Evolutionary conservation across 2,329 filamentous ascomycete genomes (phyloP).

Genomic region (Penicillium sp.): DNA sequence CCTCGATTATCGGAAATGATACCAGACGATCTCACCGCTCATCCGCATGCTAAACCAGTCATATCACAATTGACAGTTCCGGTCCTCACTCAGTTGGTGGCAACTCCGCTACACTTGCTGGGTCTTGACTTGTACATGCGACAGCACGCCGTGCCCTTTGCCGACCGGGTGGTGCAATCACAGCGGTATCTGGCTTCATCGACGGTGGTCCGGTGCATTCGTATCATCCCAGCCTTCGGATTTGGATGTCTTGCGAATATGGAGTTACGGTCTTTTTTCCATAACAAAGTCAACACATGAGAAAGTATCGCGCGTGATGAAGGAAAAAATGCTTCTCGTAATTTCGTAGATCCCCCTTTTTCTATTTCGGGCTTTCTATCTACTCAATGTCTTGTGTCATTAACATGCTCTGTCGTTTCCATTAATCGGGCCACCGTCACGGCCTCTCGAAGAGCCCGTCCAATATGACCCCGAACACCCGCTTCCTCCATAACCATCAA

Average conservation of each 20-base stretch:
- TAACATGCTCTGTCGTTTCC: conserved; percentile 34
- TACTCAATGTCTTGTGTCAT: conserved; percentile 23
- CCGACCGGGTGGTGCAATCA: conserved; percentile 61
- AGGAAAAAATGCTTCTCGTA: neutral
- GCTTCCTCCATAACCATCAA: conserved; percentile 60
- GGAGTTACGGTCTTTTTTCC: conserved; percentile 24
- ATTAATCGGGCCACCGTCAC: conserved; percentile 58
- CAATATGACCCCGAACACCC: conserved; percentile 53
- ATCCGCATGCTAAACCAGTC: conserved; percentile 23
- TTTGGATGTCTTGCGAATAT: conserved; percentile 79
- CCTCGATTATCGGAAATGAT: conserved; percentile 21
- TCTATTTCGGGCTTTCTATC: neutral
- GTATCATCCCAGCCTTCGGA: conserved; percentile 84
- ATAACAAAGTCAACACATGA: conserved; percentile 10
- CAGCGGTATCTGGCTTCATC: conserved; percentile 68
- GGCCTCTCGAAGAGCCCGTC: conserved; percentile 58
- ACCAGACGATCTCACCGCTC: conserved; percentile 20
- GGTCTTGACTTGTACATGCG: conserved; percentile 79
- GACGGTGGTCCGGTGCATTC: conserved; percentile 67
- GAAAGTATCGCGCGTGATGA: neutral
- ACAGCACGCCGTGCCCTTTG: conserved; percentile 36
- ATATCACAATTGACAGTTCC: conserved; percentile 72
- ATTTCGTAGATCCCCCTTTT: neutral
- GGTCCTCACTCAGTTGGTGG: conserved; percentile 71
- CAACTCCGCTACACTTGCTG: conserved; percentile 80